Evolutionary conservation across 768 basidiomycete species (phyloP).

Genomic region (Termitomyces sp.): DNA sequence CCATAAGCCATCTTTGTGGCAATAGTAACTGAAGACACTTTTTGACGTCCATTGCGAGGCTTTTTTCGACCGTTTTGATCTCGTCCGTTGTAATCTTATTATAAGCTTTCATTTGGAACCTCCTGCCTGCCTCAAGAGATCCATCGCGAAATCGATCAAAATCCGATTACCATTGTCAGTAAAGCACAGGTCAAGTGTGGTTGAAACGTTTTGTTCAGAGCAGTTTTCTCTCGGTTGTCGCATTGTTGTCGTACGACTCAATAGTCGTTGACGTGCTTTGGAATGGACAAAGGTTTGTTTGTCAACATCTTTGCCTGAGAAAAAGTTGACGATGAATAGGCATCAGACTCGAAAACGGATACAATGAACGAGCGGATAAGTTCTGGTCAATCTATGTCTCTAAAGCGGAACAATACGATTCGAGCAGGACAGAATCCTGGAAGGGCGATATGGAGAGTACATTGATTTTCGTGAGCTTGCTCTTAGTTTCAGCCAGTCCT

Average conservation of each 20-base stretch:
- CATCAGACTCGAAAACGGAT: not conserved
- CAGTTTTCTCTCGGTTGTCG: not conserved
- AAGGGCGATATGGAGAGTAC: conserved; percentile 15
- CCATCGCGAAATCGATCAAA: not conserved
- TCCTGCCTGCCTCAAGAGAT: not conserved
- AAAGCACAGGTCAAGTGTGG: not conserved
- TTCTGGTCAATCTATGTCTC: conserved; percentile 6
- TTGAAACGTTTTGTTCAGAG: not conserved
- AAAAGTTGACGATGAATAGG: not conserved
- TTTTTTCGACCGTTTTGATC: not conserved
- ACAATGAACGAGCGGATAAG: not conserved
- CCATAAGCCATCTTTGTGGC: not conserved
- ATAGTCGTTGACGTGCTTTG: not conserved
- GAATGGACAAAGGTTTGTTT: not conserved
- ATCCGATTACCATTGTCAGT: not conserved
- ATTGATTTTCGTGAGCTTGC: conserved; percentile 22
- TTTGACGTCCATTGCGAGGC: not conserved
- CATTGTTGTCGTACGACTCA: not conserved
- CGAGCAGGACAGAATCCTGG: conserved; percentile 5
- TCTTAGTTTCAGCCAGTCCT: not conserved
- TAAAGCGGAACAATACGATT: conserved; percentile 1
- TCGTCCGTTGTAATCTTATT: not conserved
- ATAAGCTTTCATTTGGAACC: not conserved
- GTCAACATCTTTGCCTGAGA: not conserved
- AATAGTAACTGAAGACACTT: not conserved